Percentiles rank a stretch among this genome's conserved stretches.
phyloP scores from a whole-genome alignment of 2,329 filamentous ascomycete species.

The Fusarium algeriense region DNA sequence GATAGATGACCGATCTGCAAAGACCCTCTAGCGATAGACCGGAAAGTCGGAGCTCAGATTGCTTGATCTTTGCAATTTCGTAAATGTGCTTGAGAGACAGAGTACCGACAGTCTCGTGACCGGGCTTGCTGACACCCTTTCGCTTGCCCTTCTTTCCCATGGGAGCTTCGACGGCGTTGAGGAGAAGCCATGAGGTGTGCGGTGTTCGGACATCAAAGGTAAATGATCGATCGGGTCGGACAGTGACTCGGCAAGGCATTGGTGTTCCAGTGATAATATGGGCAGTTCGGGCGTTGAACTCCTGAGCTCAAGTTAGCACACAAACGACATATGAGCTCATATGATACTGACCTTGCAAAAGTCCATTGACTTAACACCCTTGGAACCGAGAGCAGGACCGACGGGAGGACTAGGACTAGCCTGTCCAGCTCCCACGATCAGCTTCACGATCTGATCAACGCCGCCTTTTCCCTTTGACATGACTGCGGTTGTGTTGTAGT shows the following conservation, averaged over 20 bases:
- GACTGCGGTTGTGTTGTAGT: conserved; percentile 38
- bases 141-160: conserved; percentile 78
- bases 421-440: conserved; percentile 96
- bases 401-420: conserved; percentile 95
- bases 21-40: conserved; percentile 77
- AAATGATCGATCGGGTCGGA: conserved; percentile 93
- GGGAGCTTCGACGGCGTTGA: conserved; percentile 83
- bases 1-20: conserved; percentile 79
- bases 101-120: conserved; percentile 82
- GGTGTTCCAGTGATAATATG: conserved; percentile 87
- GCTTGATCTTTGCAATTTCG: conserved; percentile 98
- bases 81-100: conserved; percentile 96
- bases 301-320: conserved; percentile 64
- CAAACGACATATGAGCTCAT: not conserved
- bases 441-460: conserved; percentile 86
- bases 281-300: conserved; percentile 95
- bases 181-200: conserved; percentile 89
- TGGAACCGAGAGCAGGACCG: conserved; percentile 94
- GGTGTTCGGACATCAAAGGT: conserved; percentile 93
- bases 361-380: conserved; percentile 99
- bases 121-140: conserved; percentile 81
- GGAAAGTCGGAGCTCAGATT: conserved; percentile 78
- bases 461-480: conserved; percentile 67
- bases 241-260: conserved; percentile 89
- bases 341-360: conserved; percentile 86